Base-by-base conservation (phyloP, 179 eudicot species). In the Pouteria campechiana region DNA sequence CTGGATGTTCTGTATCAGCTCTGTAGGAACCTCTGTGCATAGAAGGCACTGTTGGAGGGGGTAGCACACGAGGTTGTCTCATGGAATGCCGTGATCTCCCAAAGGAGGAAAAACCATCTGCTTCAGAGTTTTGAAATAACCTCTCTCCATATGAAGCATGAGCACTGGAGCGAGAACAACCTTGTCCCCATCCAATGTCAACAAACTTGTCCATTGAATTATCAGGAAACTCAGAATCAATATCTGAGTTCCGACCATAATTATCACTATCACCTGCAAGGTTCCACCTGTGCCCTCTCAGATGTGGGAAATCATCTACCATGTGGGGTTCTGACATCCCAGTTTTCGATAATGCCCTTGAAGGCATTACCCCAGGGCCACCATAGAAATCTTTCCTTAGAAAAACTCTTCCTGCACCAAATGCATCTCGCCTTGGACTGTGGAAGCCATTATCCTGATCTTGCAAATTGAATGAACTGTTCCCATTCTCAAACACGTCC, bases 61-160 rank as follows among this genome's bases (percentile, higher is more conserved):
- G 98, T 7, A 82, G 82, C 19, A 87, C 98, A 48, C 98, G 94
- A 24, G 96, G 96, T 52, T 87, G 98, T 50, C 83, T 75, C 54
- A 74, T 60, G 30, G 94, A 63, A 75, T 72, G 73, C 44, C 94
- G 43, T n/a, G 81, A 73, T 67, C 88, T 79, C 18, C 94, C 96
- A 62, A 72, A 64, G 16, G 82, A 37, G 57, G 74, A 81, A 44
- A 72, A 55, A 28, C 79, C 90, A 55, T 76, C 89, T 25, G 61
- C 65, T 44, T 85, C 95, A 33, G 83, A 24, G 64, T 65, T 73
- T 13, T 59, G 83, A 61, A 73, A 79, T 41, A 59, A 41, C 30
- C 68, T 72, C 9, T 80, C 97, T 38, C 69, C 45, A 32, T 70
- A 77, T 54, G 83, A 58, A 38, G 70, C 58, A 34, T 32, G 64